Conservation (phyloP, 176 grass and related monocot genomes). For the Aegilops longissima region DNA sequence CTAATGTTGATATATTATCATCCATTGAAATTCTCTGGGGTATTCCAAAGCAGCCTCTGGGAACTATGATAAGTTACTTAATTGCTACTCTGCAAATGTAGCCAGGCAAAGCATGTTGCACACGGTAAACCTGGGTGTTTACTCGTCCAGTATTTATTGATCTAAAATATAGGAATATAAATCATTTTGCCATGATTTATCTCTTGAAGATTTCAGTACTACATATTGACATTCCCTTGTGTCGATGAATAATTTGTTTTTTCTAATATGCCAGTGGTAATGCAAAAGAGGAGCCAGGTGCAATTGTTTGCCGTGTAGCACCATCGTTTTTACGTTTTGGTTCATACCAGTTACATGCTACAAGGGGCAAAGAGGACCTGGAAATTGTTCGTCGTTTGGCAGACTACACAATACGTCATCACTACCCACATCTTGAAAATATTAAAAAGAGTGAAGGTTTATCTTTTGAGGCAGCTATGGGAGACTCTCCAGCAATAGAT, state of each 20-base stretch:
- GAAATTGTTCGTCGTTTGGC: constrained; percentile 67
- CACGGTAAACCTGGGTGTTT: neutral
- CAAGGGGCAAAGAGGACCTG: constrained; percentile 72
- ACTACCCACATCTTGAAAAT: constrained; percentile 86
- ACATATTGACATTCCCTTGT: constrained; percentile 3
- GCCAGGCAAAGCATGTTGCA: neutral
- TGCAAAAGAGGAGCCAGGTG: constrained; percentile 94
- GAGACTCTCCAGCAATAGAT: constrained; percentile 79
- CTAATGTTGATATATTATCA: neutral
- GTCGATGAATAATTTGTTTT: constrained; percentile 13
- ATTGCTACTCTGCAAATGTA: neutral
- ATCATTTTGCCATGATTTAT: neutral
- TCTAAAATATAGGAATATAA: neutral
- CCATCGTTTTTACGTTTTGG: constrained; percentile 92
- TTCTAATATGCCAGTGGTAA: constrained; percentile 65
- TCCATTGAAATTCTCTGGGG: neutral
- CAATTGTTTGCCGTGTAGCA: constrained; percentile 87
- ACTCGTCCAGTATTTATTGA: neutral
- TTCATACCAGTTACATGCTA: constrained; percentile 87
- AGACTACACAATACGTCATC: constrained; percentile 76
- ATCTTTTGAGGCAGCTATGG: constrained; percentile 72
- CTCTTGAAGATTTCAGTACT: neutral
- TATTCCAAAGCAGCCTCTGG: neutral
- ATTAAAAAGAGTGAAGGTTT: constrained; percentile 83
- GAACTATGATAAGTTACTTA: neutral